phyloP scores from a whole-genome alignment of 2,329 filamentous ascomycete species.

The Zymoseptoria passerinii region DNA sequence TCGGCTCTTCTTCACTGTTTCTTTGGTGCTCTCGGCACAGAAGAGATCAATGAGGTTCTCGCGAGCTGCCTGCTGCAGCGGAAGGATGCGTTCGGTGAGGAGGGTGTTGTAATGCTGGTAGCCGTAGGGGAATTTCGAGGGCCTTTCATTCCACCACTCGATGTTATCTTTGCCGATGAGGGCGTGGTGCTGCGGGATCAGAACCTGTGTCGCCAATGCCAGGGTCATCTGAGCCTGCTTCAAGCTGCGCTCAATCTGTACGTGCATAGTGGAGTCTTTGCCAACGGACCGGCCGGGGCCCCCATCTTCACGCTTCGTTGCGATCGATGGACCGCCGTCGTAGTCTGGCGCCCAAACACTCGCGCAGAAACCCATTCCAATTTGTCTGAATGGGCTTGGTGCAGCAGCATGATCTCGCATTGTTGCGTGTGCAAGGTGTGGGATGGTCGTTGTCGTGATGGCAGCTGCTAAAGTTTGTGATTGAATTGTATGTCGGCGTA shows the following conservation, averaged over 20 bases:
- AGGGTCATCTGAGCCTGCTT: neutral
- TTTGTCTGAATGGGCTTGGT: neutral
- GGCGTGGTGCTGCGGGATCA: neutral
- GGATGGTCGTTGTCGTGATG: too few relatives aligned
- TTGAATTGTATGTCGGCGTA: too few relatives aligned
- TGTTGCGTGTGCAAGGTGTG: neutral
- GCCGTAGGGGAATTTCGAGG: neutral
- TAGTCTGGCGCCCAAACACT: conserved; percentile 4
- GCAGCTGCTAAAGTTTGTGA: neutral
- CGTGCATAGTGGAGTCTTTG: conserved; percentile 3
- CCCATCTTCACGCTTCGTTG: conserved; percentile 2
- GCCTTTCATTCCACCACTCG: neutral
- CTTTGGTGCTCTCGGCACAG: neutral
- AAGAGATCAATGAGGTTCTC: conserved; percentile 9
- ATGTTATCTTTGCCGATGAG: neutral
- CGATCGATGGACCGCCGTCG: conserved; percentile 1
- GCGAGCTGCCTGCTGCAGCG: neutral
- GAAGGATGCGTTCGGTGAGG: neutral
- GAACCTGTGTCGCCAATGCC: neutral
- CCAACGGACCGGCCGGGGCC: neutral
- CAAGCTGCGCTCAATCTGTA: neutral
- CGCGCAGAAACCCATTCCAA: conserved; percentile 7
- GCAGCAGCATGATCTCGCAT: neutral
- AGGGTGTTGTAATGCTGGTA: neutral
- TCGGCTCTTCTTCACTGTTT: conserved; percentile 2